Conservation (phyloP, 2,329 filamentous ascomycete genomes). For the Stylonectria norvegica region DNA sequence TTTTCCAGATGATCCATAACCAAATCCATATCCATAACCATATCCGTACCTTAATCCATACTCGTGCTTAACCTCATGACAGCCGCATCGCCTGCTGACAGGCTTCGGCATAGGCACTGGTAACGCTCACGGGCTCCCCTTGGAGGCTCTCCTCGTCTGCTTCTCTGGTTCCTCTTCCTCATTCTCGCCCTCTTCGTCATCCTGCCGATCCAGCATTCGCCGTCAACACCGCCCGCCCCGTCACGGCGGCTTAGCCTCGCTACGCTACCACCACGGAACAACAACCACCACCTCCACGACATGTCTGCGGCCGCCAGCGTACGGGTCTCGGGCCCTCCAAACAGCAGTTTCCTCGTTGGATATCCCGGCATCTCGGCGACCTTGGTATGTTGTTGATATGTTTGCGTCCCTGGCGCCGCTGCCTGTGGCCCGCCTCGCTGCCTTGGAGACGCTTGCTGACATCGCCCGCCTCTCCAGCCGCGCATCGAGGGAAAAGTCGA, state of each 20-base stretch:
- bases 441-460: constrained; percentile 14
- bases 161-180: constrained; percentile 14
- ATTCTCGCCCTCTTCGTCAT: constrained; percentile 15
- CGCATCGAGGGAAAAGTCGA: constrained; percentile 98
- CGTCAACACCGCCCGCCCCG: constrained; percentile 5
- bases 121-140: constrained; percentile 18
- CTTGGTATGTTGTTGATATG: constrained; percentile 70
- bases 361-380: constrained; percentile 98
- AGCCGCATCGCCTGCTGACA: constrained; percentile 17
- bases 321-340: constrained; percentile 94
- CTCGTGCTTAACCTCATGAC: too few relatives aligned
- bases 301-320: constrained; percentile 50
- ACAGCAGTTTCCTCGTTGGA: constrained; percentile 93
- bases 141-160: constrained; percentile 13
- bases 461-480: constrained; percentile 54
- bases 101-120: constrained; percentile 6
- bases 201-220: constrained; percentile 19
- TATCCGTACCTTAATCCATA: too few relatives aligned
- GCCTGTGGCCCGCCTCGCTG: constrained; percentile 10
- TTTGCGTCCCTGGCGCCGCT: constrained; percentile 11
- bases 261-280: constrained; percentile 8
- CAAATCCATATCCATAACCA: too few relatives aligned
- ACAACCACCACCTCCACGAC: constrained; percentile 14
- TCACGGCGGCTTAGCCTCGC: constrained; percentile 13
- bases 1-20: too few relatives aligned